Percentiles rank a stretch among this genome's conserved stretches.
Conservation (phyloP, 805 yeast genomes). For the Lipomyces kockii region DNA sequence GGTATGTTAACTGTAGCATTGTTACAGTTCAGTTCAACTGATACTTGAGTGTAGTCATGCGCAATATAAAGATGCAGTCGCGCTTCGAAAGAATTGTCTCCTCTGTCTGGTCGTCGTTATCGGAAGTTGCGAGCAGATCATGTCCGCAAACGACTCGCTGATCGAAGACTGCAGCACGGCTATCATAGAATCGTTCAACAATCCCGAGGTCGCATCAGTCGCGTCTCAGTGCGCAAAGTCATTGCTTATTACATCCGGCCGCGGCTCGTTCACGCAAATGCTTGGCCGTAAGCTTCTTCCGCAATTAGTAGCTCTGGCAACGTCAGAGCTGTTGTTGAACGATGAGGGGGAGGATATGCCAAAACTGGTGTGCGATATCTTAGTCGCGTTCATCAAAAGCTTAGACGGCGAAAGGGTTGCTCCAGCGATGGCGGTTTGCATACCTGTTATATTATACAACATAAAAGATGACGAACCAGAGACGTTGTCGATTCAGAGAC, state of each 20-base stretch:
- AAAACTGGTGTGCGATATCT: slow-evolving; percentile 53
- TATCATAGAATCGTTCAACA: slow-evolving; percentile 47
- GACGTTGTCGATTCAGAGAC: slow-evolving; percentile 20
- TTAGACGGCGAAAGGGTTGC: slow-evolving; percentile 43
- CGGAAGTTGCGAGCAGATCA: slow-evolving; percentile 48
- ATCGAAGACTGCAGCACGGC: slow-evolving; percentile 45
- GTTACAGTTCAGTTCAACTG: slow-evolving; percentile 37
- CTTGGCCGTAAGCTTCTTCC: slow-evolving; percentile 56
- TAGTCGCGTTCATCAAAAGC: slow-evolving; percentile 53
- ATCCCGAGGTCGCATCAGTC: slow-evolving; percentile 48
- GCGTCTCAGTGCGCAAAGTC: slow-evolving; percentile 67
- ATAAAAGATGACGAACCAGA: slow-evolving; percentile 19
- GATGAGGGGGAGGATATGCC: slow-evolving; percentile 47
- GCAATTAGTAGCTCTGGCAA: slow-evolving; percentile 47
- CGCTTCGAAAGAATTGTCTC: slow-evolving; percentile 45
- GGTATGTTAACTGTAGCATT: slow-evolving; percentile 40
- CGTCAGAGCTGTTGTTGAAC: slow-evolving; percentile 37
- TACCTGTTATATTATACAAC: slow-evolving; percentile 36
- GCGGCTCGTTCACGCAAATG: slow-evolving; percentile 44
- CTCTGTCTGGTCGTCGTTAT: slow-evolving; percentile 54
- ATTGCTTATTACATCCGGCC: slow-evolving; percentile 50
- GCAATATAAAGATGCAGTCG: slow-evolving; percentile 28
- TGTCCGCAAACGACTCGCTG: slow-evolving; percentile 48
- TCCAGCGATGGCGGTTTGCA: slow-evolving; percentile 43
- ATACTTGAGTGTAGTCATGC: slow-evolving; percentile 24